Evolutionary conservation across 306 rosid species (phyloP), one percentile per base, ranked within the genome.

Genomic region (Vigna radiata): DNA sequence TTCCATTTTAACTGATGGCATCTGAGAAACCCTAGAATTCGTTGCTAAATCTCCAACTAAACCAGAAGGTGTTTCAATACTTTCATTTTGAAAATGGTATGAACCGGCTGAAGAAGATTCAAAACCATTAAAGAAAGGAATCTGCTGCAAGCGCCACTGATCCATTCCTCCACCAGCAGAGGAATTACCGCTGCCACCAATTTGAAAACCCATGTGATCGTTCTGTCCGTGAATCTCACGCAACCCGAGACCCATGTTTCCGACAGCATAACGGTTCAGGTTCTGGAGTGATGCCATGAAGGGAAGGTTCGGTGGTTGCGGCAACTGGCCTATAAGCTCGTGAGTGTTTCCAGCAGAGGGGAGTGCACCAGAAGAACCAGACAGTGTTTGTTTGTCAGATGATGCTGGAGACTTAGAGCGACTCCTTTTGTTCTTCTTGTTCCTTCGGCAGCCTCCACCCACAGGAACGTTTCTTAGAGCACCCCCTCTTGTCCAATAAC

Each of bases 401-500:
- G 83, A 72, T 6, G 81, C 68, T 2, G 94, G 97, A 52, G 99
- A 90, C 71, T 90, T 92, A 4, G 95, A 87, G 15, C 88, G 87
- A 43, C 74, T 83, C 66, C 86, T 86, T 72, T 90, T 94, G 85
- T 43, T 91, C 80, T 95, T 95, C 87, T 95, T 95, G 88, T 95
- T 95, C 31, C 93, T 77, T 3, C 99, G 87, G 76, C 97, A 90
- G 0, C 99, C 99, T 2, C 99, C 99, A 1, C 99, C 99, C 0
- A 95, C 99, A 0, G 97, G 99, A 18, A 95, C 99, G 63, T 77
- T 95, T 15, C 99, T 64, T 5, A 95, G 94, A 43, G 97, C 87
- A 2, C 98, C 98, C 0, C 96, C 97, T 55, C 77, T 87, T 15
- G 98, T 94, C 98, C 98, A 94, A 82, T 94, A 94, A 4, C 98